A percentile compares a stretch with the other conserved stretches of the same genome.
Conservation (phyloP, 2,329 filamentous ascomycete species). For the Aspergillus viridinutans region DNA sequence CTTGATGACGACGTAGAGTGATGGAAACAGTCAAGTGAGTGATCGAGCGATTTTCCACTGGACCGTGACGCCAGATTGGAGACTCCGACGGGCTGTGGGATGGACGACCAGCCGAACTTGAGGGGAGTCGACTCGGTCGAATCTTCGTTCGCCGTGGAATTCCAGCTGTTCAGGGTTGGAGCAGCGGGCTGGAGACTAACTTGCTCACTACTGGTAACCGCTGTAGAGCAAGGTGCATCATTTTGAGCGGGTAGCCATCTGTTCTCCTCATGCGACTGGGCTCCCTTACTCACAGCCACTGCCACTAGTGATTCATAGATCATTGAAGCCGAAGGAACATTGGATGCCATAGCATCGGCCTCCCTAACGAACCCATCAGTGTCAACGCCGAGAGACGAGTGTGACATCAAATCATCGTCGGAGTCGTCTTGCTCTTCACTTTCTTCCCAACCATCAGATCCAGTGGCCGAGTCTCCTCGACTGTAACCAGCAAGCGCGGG, state of each 20-base stretch:
- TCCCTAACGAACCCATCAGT: conserved; percentile 5
- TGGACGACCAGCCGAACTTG: background rate
- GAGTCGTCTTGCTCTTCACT: conserved; percentile 3
- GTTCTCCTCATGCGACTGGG: background rate
- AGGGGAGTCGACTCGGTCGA: background rate
- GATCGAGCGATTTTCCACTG: conserved; percentile 5
- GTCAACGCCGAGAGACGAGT: conserved; percentile 5
- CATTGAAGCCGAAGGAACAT: background rate
- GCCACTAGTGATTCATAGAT: background rate
- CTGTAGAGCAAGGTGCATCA: background rate
- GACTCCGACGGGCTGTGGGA: background rate
- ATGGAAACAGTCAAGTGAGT: conserved; percentile 3
- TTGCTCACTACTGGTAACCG: background rate
- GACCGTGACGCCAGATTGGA: background rate
- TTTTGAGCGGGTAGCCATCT: background rate
- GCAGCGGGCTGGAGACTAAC: background rate
- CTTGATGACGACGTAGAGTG: background rate
- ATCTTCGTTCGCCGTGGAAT: background rate
- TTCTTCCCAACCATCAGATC: conserved; percentile 5
- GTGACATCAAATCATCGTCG: conserved; percentile 6
- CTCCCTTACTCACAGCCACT: background rate
- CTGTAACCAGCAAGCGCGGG: background rate
- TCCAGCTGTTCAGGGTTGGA: background rate
- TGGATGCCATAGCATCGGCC: background rate
- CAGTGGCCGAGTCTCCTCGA: background rate